Evolutionary conservation across 805 yeast genomes (phyloP).

Genomic region (Yamadazyma sp.): DNA sequence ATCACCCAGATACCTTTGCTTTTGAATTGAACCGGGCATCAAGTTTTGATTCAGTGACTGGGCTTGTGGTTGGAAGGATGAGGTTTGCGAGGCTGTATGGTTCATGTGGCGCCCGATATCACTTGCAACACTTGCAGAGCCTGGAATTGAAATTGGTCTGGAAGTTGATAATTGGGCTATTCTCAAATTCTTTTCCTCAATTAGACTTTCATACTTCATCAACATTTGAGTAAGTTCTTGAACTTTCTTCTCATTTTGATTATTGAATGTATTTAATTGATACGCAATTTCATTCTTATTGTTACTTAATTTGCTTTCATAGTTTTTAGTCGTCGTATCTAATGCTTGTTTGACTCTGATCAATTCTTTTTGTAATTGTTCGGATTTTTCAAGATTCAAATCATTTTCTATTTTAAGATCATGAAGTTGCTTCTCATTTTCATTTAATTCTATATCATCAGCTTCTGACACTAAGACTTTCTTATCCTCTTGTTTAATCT

Average conservation of each 20-base stretch:
- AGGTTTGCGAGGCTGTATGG: not conserved
- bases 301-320: conserved; percentile 20
- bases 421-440: conserved; percentile 8
- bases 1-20: not conserved
- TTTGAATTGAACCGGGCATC: not conserved
- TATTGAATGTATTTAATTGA: conserved; percentile 19
- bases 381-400: conserved; percentile 19
- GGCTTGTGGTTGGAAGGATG: not conserved
- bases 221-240: conserved; percentile 30
- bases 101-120: too few species aligned
- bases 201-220: conserved; percentile 29
- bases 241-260: conserved; percentile 32
- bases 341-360: conserved; percentile 11
- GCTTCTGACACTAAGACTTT: not conserved
- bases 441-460: not conserved
- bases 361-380: conserved; percentile 17
- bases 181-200: conserved; percentile 35
- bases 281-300: conserved; percentile 27
- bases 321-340: conserved; percentile 16
- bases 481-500: not conserved
- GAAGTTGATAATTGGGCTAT: conserved; percentile 35
- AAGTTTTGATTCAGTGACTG: not conserved
- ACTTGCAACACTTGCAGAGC: conserved; percentile 9
- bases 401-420: conserved; percentile 15
- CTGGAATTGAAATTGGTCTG: conserved; percentile 37